Evolutionary conservation across 768 basidiomycete species (phyloP).

Genomic region (Agaricus subrufescens): DNA sequence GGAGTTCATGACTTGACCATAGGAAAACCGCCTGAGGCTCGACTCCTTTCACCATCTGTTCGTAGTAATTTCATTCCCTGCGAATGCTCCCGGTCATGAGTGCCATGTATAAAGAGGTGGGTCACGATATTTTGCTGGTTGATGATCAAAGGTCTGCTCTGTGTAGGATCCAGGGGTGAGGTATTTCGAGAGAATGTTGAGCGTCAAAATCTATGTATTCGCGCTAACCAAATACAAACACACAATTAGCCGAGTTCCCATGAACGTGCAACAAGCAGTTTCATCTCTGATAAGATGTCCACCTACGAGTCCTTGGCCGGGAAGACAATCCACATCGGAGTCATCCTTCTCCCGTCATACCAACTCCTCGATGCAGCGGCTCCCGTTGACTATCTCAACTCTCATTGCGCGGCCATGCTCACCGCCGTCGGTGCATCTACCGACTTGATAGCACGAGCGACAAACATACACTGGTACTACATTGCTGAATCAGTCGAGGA

Average conservation of each 20-base stretch:
- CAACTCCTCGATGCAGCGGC: constrained; percentile 22
- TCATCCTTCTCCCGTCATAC: constrained; percentile 16
- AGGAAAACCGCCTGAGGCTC: too few species aligned
- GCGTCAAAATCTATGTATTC: too few species aligned
- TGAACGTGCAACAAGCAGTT: not conserved
- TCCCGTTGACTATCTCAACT: constrained; percentile 20
- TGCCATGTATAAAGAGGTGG: too few species aligned
- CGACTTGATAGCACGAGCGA: constrained; percentile 15
- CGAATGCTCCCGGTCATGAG: too few species aligned
- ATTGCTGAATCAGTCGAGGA: constrained; percentile 14
- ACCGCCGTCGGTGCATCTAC: not conserved
- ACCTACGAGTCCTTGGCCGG: not conserved
- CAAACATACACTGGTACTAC: constrained; percentile 20
- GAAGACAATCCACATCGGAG: constrained; percentile 14
- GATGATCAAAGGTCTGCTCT: too few species aligned
- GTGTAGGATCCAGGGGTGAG: too few species aligned
- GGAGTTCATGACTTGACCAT: too few species aligned
- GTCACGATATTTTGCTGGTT: too few species aligned
- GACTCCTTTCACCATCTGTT: too few species aligned
- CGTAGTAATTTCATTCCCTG: too few species aligned
- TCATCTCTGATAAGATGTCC: not conserved
- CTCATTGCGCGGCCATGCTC: constrained; percentile 11
- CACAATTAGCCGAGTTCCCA: not conserved
- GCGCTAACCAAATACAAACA: not conserved
- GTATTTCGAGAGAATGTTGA: too few species aligned